Conservation (phyloP, 305 asterid species). For the Stenogyne calaminthoides region DNA sequence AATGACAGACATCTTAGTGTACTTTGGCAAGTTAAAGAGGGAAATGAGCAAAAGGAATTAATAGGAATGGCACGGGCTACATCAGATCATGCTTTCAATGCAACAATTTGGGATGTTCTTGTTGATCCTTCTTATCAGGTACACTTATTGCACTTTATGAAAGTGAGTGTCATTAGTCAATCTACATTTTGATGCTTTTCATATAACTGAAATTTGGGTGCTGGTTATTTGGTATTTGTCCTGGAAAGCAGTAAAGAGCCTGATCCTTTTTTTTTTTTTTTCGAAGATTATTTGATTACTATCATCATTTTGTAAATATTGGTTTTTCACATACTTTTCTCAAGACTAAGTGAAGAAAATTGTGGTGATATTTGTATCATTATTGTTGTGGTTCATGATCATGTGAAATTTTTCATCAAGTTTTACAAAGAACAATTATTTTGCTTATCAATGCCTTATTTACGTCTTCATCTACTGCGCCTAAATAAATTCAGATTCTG, state of each 20-base stretch:
- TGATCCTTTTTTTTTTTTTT: neutral
- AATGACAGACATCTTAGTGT: constrained; percentile 83
- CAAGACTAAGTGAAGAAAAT: neutral
- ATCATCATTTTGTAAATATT: neutral
- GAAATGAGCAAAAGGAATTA: constrained; percentile 71
- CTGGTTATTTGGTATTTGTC: neutral
- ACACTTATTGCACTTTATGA: constrained; percentile 18
- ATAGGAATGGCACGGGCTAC: constrained; percentile 99
- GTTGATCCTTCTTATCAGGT: constrained; percentile 99
- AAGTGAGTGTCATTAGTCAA: constrained; percentile 2
- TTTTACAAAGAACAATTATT: neutral
- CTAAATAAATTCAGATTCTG: constrained; percentile 8
- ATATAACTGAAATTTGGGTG: neutral
- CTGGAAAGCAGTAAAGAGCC: neutral
- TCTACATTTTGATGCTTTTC: constrained; percentile 10
- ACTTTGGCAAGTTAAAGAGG: constrained; percentile 94
- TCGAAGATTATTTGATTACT: neutral
- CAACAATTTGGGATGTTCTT: constrained; percentile 99
- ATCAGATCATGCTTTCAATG: constrained; percentile 98
- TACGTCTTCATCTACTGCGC: constrained; percentile 3
- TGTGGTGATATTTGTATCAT: neutral
- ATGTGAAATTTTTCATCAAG: neutral
- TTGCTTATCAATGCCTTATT: neutral
- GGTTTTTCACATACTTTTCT: neutral
- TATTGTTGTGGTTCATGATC: neutral